Conservation (phyloP, 1,139 yeast genomes). For the Maudiozyma humilis region DNA sequence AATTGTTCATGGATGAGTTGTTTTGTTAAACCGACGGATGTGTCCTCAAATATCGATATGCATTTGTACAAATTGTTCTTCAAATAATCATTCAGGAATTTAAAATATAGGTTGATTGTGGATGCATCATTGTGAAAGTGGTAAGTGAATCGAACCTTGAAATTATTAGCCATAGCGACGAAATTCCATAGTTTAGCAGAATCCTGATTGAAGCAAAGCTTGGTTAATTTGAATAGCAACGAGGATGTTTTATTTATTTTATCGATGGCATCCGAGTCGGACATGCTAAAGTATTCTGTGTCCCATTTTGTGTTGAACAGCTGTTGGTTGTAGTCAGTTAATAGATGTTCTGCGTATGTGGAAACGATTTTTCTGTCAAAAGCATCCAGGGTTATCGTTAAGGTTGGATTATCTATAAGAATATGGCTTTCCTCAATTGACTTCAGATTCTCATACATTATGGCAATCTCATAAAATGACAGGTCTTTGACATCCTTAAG, state of each 20-base stretch:
- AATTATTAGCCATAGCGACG: slow-evolving; percentile 46
- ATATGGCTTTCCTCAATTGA: slow-evolving; percentile 7
- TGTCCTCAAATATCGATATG: slow-evolving; percentile 26
- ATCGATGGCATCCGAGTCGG: slow-evolving; percentile 14
- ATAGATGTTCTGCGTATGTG: slow-evolving; percentile 8
- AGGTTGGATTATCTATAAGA: slow-evolving; percentile 1
- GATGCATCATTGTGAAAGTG: slow-evolving; percentile 51
- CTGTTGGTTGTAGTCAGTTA: slow-evolving; percentile 8
- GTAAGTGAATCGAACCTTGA: slow-evolving; percentile 55
- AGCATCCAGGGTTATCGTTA: slow-evolving; percentile 3
- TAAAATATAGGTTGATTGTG: slow-evolving; percentile 43
- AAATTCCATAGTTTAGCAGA: slow-evolving; percentile 54
- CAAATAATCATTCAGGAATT: slow-evolving; percentile 41
- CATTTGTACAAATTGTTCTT: slow-evolving; percentile 28
- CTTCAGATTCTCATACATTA: slow-evolving; percentile 8
- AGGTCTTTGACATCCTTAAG: slow-evolving; percentile 12
- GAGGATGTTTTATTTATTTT: slow-evolving; percentile 17
- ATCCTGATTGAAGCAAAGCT: slow-evolving; percentile 32
- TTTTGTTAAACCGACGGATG: slow-evolving; percentile 19
- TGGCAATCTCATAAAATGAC: slow-evolving; percentile 3
- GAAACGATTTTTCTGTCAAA: slow-evolving; percentile 7
- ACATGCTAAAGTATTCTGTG: slow-evolving; percentile 14
- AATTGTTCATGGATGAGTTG: slow-evolving; percentile 29
- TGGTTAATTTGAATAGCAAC: slow-evolving; percentile 36
- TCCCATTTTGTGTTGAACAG: slow-evolving; percentile 27